Evolutionary conservation across 495 filamentous ascomycete genomes (phyloP).

Genomic region (Xylaria venustula): DNA sequence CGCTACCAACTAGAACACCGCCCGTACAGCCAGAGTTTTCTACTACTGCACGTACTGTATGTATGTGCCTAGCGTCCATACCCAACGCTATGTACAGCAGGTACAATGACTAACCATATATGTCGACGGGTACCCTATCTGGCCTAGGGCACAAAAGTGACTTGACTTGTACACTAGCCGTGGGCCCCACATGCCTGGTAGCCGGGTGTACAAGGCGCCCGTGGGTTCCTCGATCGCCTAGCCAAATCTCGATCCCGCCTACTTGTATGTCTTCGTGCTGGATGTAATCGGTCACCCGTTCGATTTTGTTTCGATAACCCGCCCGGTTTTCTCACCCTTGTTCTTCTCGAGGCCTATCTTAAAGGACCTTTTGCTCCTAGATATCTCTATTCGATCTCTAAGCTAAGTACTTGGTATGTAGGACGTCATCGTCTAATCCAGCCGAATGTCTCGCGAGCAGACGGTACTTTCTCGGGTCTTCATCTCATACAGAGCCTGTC

Average conservation of each 20-base stretch:
- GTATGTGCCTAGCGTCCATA: no score
- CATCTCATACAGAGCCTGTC: no score
- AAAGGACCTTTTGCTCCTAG: conserved; percentile 12
- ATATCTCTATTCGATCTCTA: neutral
- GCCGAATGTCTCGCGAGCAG: neutral
- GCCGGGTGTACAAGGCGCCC: neutral
- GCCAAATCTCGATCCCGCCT: conserved; percentile 17
- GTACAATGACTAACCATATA: no score
- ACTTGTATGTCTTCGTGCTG: neutral
- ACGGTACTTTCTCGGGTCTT: no score
- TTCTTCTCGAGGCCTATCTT: neutral
- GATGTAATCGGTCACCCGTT: neutral
- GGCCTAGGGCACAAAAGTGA: no score
- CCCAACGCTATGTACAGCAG: no score
- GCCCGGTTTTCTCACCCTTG: neutral
- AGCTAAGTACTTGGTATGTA: neutral
- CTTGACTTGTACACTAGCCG: no score
- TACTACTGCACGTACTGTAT: no score
- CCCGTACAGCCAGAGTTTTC: no score
- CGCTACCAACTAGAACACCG: no score
- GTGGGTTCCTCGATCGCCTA: conserved; percentile 10
- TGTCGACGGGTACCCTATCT: no score
- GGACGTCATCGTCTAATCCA: conserved; percentile 1
- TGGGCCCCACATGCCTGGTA: neutral
- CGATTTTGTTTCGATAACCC: neutral